phyloP scores from a whole-genome alignment of 2,329 filamentous ascomycete species.

The Fusarium begoniae region DNA sequence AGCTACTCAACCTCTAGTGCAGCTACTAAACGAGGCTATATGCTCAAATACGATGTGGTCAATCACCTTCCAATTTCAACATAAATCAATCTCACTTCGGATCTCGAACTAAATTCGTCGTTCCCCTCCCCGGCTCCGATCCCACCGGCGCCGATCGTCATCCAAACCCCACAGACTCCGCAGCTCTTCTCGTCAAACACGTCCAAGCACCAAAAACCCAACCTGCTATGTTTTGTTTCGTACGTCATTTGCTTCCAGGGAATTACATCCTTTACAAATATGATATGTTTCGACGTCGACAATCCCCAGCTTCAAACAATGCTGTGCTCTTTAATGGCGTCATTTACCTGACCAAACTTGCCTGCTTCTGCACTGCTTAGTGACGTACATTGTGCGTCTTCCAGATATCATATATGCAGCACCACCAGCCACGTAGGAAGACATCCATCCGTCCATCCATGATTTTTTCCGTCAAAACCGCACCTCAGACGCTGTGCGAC shows the following conservation, averaged over 20 bases:
- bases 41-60: not conserved
- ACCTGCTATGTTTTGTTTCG: slow-evolving; percentile 18
- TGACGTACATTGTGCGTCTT: slow-evolving; percentile 24
- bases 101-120: slow-evolving; percentile 25
- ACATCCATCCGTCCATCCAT: slow-evolving; percentile 4
- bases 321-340: not conserved
- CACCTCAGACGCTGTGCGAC: slow-evolving; percentile 1
- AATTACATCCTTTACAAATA: not conserved
- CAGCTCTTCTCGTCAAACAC: not conserved
- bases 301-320: not conserved
- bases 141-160: slow-evolving; percentile 30
- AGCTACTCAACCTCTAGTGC: not conserved
- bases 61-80: slow-evolving; percentile 2
- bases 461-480: slow-evolving; percentile 15
- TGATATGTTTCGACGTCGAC: not conserved
- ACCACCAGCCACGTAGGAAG: slow-evolving; percentile 26
- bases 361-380: slow-evolving; percentile 1
- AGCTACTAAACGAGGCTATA: not conserved
- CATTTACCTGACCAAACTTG: not conserved
- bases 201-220: not conserved
- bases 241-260: slow-evolving; percentile 11
- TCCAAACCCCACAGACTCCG: slow-evolving; percentile 29
- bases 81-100: not conserved
- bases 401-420: slow-evolving; percentile 13
- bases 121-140: slow-evolving; percentile 29